Percentiles rank a stretch among this genome's conserved stretches.
These are phyloP conservation scores for Aspergillus fischeri DNA, from an alignment of 2,329 filamentous ascomycete genomes.

Conservation along the genomic window DNA sequence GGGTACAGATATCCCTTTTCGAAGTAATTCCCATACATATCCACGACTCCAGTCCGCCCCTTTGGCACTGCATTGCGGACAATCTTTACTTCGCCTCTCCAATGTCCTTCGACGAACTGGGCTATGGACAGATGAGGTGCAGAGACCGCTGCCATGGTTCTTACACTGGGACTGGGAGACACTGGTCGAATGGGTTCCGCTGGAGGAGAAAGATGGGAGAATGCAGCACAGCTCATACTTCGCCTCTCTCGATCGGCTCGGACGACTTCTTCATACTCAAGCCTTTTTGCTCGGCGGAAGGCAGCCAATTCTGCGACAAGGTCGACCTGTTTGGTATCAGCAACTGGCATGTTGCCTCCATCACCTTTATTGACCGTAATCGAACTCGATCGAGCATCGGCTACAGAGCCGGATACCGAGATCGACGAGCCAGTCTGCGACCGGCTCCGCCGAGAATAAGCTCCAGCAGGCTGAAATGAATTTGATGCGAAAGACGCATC, in stretches of 20 bases:
- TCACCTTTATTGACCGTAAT: not conserved
- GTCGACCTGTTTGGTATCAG: slow-evolving; percentile 37
- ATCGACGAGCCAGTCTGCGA: slow-evolving; percentile 2
- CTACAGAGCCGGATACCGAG: not conserved
- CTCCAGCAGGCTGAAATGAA: slow-evolving; percentile 7
- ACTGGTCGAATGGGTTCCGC: slow-evolving; percentile 5
- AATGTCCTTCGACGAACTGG: slow-evolving; percentile 53
- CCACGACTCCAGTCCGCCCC: slow-evolving; percentile 43
- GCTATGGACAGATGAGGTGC: slow-evolving; percentile 25
- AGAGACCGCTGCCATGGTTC: slow-evolving; percentile 5
- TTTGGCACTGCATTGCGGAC: slow-evolving; percentile 44
- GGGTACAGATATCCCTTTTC: slow-evolving; percentile 51
- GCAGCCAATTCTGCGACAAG: slow-evolving; percentile 51
- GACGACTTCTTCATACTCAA: slow-evolving; percentile 42
- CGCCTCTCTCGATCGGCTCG: slow-evolving; percentile 22
- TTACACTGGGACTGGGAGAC: slow-evolving; percentile 14
- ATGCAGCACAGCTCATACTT: slow-evolving; percentile 21
- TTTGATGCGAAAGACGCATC: slow-evolving; percentile 8
- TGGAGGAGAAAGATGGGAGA: slow-evolving; percentile 12
- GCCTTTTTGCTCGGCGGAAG: slow-evolving; percentile 52
- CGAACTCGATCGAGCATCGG: not conserved
- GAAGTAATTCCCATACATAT: slow-evolving; percentile 53
- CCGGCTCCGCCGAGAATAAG: not conserved
- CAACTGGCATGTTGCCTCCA: slow-evolving; percentile 1
- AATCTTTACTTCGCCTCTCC: slow-evolving; percentile 57